Evolutionary conservation across 148 eudicot genomes (phyloP).

Genomic region (Oxyria digyna): DNA sequence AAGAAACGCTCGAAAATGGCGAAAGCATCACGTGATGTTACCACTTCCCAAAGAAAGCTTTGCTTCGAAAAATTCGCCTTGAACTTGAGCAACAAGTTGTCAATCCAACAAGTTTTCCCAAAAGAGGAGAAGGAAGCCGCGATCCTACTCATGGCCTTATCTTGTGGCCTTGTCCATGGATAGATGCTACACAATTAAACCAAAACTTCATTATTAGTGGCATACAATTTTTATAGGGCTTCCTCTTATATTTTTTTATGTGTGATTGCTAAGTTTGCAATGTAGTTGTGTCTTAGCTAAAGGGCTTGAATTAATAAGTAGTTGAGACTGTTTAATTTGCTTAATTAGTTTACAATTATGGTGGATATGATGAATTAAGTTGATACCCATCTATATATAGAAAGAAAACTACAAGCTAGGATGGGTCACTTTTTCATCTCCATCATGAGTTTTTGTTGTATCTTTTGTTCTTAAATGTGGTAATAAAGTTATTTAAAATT

Average conservation of each 20-base stretch:
- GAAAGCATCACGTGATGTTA: neutral
- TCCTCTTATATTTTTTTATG: neutral
- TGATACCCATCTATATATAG: neutral
- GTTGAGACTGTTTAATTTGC: neutral
- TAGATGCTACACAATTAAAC: neutral
- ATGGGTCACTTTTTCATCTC: conserved; percentile 10
- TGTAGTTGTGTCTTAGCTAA: neutral
- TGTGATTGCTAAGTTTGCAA: neutral
- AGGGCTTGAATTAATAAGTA: neutral
- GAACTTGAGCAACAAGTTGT: conserved; percentile 36
- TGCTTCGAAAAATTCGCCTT: conserved; percentile 45
- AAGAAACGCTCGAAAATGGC: conserved; percentile 27
- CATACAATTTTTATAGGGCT: conserved; percentile 4
- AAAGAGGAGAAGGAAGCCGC: conserved; percentile 75
- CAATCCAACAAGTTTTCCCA: conserved; percentile 42
- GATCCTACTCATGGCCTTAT: conserved; percentile 67
- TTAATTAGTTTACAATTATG: neutral
- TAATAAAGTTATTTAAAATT: neutral
- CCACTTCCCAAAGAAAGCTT: neutral
- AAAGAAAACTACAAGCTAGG: neutral
- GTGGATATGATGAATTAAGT: neutral
- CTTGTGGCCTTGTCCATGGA: conserved; percentile 51
- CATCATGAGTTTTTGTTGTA: neutral
- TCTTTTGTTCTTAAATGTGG: neutral
- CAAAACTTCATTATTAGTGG: neutral